These are phyloP conservation scores for Saksenaea vasiformis DNA, from an alignment of 371 early-diverging fungal genomes.

Conservation along the genomic window DNA sequence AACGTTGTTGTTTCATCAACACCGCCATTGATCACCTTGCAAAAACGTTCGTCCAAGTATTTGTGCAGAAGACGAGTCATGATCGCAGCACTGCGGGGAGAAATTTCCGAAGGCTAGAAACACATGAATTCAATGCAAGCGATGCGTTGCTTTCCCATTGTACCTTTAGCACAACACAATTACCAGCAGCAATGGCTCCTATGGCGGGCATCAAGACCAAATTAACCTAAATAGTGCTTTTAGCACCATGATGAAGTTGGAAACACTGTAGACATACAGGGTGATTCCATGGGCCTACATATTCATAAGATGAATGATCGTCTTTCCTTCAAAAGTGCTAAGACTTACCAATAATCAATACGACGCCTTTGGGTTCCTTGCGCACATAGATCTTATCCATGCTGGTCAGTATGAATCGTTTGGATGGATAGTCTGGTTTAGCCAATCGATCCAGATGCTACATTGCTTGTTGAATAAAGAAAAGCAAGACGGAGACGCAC, in stretches of 20 bases:
- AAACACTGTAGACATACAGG: slow-evolving; percentile 41
- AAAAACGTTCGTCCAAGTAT: slow-evolving; percentile 72
- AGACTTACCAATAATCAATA: slow-evolving; percentile 53
- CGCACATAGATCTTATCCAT: slow-evolving; percentile 56
- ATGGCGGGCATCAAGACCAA: no score
- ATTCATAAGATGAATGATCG: neutral
- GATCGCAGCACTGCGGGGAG: slow-evolving; percentile 66
- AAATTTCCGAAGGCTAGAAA: slow-evolving; percentile 73
- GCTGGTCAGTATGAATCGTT: slow-evolving; percentile 29
- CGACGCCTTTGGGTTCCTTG: slow-evolving; percentile 80
- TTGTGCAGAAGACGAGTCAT: slow-evolving; percentile 66
- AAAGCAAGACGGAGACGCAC: no score
- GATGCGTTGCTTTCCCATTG: neutral
- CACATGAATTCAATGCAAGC: neutral
- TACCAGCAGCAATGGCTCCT: slow-evolving; percentile 92
- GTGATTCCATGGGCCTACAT: slow-evolving; percentile 48
- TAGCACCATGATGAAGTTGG: no score
- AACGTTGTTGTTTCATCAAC: slow-evolving; percentile 77
- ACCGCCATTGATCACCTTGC: slow-evolving; percentile 79
- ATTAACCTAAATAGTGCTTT: no score
- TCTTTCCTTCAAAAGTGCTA: neutral
- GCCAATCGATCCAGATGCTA: no score
- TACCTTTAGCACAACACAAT: slow-evolving; percentile 75
- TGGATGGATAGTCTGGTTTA: slow-evolving; percentile 49
- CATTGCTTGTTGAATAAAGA: no score